Evolutionary conservation across 148 eudicot species (phyloP), one percentile per base, ranked within the genome.

Genomic region (Nepenthes gracilis): DNA sequence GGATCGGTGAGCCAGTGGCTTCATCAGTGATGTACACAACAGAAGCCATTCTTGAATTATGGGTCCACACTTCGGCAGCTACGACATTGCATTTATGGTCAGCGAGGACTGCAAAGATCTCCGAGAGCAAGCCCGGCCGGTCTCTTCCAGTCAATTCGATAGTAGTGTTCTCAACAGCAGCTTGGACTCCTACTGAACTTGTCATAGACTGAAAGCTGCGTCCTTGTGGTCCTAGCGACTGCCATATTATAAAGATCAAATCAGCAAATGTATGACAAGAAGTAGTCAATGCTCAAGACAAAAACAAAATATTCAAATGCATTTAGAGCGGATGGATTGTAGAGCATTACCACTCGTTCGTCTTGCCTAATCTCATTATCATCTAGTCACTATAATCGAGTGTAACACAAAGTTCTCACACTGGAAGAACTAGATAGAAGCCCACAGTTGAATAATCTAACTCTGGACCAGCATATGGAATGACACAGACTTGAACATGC

Each of bases 31-130:
- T 79, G 69, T 74, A 78, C 15, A 82, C 68, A 9, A 82, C 76
- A 0, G 84, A 67, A 13, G 85, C 81, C 72, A 78, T 70, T 64
- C 84, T 68, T 11, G 73, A 60, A 60, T 81, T 80, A 66, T 78
- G 90, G 36, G 88, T 80, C 91, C 91, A 88, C 15, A 78, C 70
- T 52, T 82, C 88, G 11, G 83, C 85, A 36, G 75, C 74, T 35
- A 78, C 77, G 13, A 84, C 74, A 32, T 77, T 80, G 36, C 85
- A 83, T 54, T 78, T 78, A 32, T 76, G 76, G 61, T 80, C 78
- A 0, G 74, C 33, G 7, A 82, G 75, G 36, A 78, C 77, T 1
- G 86, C 83, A 64, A 75, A 84, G 45, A 80, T 57, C 62, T 82
- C 82, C 0, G 85, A 82, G 15, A 87, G 79, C 70, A 82, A 72